These are phyloP conservation scores for Tylopilus felleus DNA, from an alignment of 768 basidiomycete species.

Conservation along the genomic window DNA sequence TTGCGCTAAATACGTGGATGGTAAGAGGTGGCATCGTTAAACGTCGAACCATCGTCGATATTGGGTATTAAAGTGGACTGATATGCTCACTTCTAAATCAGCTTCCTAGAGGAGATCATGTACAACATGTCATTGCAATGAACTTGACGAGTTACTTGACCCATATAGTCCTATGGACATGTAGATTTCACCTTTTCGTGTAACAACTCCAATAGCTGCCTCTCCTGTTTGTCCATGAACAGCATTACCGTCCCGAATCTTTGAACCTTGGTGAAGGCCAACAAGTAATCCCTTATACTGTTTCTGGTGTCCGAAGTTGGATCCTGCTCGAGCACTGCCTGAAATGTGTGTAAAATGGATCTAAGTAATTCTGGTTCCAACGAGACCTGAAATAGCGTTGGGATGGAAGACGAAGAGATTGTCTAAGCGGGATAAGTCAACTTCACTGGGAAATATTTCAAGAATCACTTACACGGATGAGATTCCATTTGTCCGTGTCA, in stretches of 20 bases:
- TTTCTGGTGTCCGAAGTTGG: slow-evolving; percentile 10
- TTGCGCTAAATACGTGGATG: too few relatives aligned
- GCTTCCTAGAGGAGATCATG: not conserved
- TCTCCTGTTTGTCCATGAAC: slow-evolving; percentile 61
- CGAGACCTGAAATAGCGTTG: slow-evolving; percentile 63
- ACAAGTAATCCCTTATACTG: slow-evolving; percentile 46
- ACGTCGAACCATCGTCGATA: too few relatives aligned
- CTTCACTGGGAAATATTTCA: not conserved
- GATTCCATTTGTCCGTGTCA: slow-evolving; percentile 49
- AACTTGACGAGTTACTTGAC: not conserved
- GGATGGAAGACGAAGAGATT: slow-evolving; percentile 53
- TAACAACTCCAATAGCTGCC: slow-evolving; percentile 42
- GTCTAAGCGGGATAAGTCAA: slow-evolving; percentile 35
- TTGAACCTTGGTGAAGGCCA: slow-evolving; percentile 49
- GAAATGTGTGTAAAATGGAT: slow-evolving; percentile 54
- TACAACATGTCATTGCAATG: not conserved
- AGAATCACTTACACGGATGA: slow-evolving; percentile 52
- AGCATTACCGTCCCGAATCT: slow-evolving; percentile 62
- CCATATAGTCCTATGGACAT: slow-evolving; percentile 1
- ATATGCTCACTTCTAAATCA: not conserved
- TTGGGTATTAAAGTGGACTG: too few relatives aligned
- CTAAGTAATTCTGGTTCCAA: slow-evolving; percentile 63
- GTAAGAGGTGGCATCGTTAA: too few relatives aligned
- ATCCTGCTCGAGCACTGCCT: slow-evolving; percentile 25
- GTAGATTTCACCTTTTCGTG: slow-evolving; percentile 33